Evolutionary conservation across 2,329 filamentous ascomycete species (phyloP), one percentile per base, ranked within the genome.

Genomic region (Trichoderma citrinoviride): DNA sequence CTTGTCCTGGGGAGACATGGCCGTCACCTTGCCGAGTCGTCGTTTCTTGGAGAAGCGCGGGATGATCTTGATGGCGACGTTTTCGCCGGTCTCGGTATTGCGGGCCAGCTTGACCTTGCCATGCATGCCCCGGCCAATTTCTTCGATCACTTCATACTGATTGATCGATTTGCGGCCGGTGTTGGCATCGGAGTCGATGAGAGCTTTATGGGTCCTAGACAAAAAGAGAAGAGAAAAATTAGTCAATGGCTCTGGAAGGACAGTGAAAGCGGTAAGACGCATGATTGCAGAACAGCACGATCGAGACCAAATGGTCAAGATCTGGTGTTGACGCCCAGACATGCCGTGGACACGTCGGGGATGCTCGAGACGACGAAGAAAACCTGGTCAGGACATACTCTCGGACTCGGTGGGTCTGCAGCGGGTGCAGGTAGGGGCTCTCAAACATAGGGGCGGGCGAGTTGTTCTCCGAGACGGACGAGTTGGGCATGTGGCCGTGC

Each of bases 1-100:
- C 81, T 93, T 94, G 76, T 92, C 89, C 72, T 88, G 85, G 3
- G 85, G 86, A 1, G 85, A 85, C 72, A 80, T 78, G 67, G 86
- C 85, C 1, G 84, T 88, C 64, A 94, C 89, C 74, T 91, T 91
- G 61, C 95, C 95, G n/a, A 99, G 83, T 27, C 94, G 90, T 64
- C 93, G 88, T 71, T 92, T 92, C 80, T 96, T 97, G 60, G 94
- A 96, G 75, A 95, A 97, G 43, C 95, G 88, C 65, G 96, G 92
- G 53, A 99, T 96, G 72, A 99, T 99, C 80, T 99, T 99, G 83
- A 99, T 97, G 64, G 95, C 95, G 4, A 99, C 94, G 74, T 90
- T 89, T 61, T 91, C 88, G 67, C 85, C 85, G 1, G 86, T 93
- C 64, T 88, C 82, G 52, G 92, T 81, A 74, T 96, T 93, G 61